Conservation (phyloP, 768 basidiomycete species). For the Ramaria sp. region DNA sequence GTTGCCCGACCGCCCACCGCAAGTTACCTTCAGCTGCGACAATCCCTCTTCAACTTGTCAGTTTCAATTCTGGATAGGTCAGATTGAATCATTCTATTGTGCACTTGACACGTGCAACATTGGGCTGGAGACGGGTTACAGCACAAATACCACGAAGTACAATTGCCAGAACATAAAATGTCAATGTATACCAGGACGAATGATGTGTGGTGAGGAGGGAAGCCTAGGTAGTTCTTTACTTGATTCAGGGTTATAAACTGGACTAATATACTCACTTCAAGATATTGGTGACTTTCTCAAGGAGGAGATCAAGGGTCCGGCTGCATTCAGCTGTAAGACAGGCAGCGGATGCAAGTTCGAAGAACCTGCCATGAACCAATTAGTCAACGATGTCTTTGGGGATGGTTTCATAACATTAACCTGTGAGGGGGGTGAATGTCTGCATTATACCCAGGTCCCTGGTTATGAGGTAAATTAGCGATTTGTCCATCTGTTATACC, state of each 20-base stretch:
- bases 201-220: conserved; percentile 93
- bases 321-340: conserved; percentile 64
- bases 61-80: conserved; percentile 98
- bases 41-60: conserved; percentile 51
- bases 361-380: conserved; percentile 92
- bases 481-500: background rate
- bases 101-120: conserved; percentile 62
- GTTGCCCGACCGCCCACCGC: conserved; percentile 85
- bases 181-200: conserved; percentile 84
- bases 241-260: background rate
- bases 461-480: conserved; percentile 54
- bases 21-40: conserved; percentile 94
- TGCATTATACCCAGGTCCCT: conserved; percentile 89
- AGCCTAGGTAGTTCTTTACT: conserved; percentile 61
- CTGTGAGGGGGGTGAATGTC: conserved; percentile 86
- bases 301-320: conserved; percentile 87
- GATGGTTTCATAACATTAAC: conserved; percentile 81
- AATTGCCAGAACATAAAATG: conserved; percentile 79
- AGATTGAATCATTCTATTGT: conserved; percentile 95
- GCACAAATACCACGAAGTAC: conserved; percentile 66
- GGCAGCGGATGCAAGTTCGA: conserved; percentile 79
- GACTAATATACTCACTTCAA: conserved; percentile 19
- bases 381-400: conserved; percentile 90
- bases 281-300: conserved; percentile 91
- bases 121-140: conserved; percentile 34